Conservation (phyloP, 129 eudicot genomes). For the Ambrosia trifida region DNA sequence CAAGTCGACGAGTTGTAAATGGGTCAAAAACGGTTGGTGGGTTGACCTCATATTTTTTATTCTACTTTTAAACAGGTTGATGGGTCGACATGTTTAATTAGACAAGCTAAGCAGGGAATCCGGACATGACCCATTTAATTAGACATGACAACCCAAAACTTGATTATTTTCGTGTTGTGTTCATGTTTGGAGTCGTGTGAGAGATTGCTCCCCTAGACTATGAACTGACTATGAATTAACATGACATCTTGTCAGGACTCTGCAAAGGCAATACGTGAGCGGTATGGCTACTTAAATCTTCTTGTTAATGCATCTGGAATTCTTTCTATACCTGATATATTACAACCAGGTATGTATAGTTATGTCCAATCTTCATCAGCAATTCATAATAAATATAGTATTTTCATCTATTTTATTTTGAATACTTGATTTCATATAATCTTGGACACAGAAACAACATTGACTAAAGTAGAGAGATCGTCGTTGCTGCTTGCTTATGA, state of each 20-base stretch:
- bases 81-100: too few relatives aligned
- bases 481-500: constrained; percentile 85
- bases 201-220: not conserved
- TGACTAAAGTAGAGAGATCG: constrained; percentile 73
- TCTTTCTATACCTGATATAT: constrained; percentile 73
- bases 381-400: not conserved
- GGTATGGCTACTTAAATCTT: constrained; percentile 73
- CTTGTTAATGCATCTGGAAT: constrained; percentile 87
- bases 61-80: too few relatives aligned
- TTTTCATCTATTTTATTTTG: not conserved
- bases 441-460: constrained; percentile 81
- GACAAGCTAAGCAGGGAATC: too few relatives aligned
- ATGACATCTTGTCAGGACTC: constrained; percentile 52
- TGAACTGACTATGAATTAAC: constrained; percentile 18
- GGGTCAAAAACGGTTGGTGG: too few relatives aligned
- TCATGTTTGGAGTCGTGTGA: too few relatives aligned
- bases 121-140: too few relatives aligned
- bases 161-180: too few relatives aligned
- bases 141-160: too few relatives aligned
- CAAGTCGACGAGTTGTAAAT: too few relatives aligned
- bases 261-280: constrained; percentile 62
- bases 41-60: too few relatives aligned
- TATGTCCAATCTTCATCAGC: not conserved
- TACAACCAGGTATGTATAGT: constrained; percentile 74
- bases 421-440: constrained; percentile 11